Evolutionary conservation across 1,284 basidiomycete species (phyloP).

Genomic region (Cutaneotrichosporon cutaneum): DNA sequence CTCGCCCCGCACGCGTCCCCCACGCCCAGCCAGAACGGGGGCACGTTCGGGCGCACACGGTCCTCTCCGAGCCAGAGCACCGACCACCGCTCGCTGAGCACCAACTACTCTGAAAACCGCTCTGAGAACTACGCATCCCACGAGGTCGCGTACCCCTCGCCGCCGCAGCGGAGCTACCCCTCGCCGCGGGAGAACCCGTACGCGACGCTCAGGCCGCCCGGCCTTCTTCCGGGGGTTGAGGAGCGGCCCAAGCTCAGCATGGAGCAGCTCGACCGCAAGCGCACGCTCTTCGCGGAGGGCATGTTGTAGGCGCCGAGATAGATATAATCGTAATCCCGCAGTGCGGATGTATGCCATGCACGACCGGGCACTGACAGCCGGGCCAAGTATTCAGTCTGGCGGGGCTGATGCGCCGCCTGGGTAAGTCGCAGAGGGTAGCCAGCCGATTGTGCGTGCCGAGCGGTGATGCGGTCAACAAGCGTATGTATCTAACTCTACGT

Average conservation of each 20-base stretch:
- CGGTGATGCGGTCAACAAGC: too few relatives aligned
- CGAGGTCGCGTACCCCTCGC: background rate
- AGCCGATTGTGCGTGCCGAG: too few relatives aligned
- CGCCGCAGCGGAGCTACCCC: background rate
- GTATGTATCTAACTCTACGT: slow-evolving; percentile 13
- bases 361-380: too few relatives aligned
- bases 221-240: background rate
- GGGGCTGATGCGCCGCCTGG: too few relatives aligned
- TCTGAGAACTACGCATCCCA: background rate
- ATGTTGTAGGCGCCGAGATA: slow-evolving; percentile 3
- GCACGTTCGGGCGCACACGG: background rate
- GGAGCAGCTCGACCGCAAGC: slow-evolving; percentile 6
- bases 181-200: background rate
- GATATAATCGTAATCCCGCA: too few relatives aligned
- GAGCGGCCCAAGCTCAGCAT: slow-evolving; percentile 1
- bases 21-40: background rate
- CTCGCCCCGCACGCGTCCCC: background rate
- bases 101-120: too few relatives aligned
- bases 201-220: background rate
- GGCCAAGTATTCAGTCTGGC: too few relatives aligned
- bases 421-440: too few relatives aligned
- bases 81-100: too few relatives aligned
- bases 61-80: background rate
- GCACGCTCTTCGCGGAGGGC: background rate
- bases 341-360: background rate